Conservation (phyloP, 805 yeast genomes). For the Henningerozyma blattae region DNA sequence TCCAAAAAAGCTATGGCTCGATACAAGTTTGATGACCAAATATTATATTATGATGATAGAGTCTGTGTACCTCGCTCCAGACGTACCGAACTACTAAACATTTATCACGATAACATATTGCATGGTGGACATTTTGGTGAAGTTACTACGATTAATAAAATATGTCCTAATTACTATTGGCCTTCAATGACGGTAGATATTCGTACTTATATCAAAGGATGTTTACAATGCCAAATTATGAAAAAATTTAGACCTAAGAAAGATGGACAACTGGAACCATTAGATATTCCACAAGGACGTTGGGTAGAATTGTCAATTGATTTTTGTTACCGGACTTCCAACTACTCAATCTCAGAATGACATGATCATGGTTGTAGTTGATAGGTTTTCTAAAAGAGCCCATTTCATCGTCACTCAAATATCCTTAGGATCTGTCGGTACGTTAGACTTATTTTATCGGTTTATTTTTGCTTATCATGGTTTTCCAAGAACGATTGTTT, state of each 20-base stretch:
- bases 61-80: too few species aligned
- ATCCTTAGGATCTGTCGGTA: slow-evolving; percentile 5
- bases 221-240: slow-evolving; percentile 4
- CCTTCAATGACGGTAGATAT: neutral
- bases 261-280: slow-evolving; percentile 5
- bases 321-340: slow-evolving; percentile 10
- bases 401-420: slow-evolving; percentile 7
- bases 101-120: slow-evolving; percentile 3
- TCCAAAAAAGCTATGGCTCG: too few species aligned
- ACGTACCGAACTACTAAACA: neutral
- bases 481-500: slow-evolving; percentile 4
- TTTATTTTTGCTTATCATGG: slow-evolving; percentile 8
- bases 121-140: slow-evolving; percentile 7
- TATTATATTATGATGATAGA: too few species aligned
- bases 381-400: slow-evolving; percentile 7
- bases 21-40: too few species aligned
- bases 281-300: slow-evolving; percentile 7
- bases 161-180: slow-evolving; percentile 4
- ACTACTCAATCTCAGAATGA: slow-evolving; percentile 1
- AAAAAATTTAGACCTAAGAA: slow-evolving; percentile 1
- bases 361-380: slow-evolving; percentile 10
- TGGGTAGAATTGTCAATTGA: slow-evolving; percentile 12
- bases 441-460: slow-evolving; percentile 5
- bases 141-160: slow-evolving; percentile 2
- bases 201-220: slow-evolving; percentile 1